phyloP scores from a whole-genome alignment of 257 asterid genomes.

The Apocynum venetum region DNA sequence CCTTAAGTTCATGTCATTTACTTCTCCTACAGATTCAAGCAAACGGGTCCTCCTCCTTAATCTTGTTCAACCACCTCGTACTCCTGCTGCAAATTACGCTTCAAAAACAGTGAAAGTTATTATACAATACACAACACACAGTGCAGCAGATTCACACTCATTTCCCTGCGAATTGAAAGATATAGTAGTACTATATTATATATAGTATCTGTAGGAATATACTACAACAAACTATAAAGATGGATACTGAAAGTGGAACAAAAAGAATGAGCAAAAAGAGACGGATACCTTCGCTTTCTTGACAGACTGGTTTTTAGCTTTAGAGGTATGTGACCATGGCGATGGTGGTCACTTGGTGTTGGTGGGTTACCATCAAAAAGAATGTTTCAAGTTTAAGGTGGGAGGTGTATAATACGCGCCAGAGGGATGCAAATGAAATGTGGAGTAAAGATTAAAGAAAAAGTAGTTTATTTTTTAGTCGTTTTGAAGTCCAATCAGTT shows the following conservation, averaged over 20 bases:
- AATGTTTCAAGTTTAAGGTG: not conserved
- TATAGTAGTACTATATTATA: not conserved
- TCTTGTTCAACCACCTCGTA: conserved; percentile 5
- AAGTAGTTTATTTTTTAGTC: too few species aligned
- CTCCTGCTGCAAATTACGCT: conserved; percentile 4
- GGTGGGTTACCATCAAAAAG: not conserved
- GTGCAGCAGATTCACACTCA: not conserved
- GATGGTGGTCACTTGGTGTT: too few species aligned
- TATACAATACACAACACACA: not conserved
- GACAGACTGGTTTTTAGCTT: not conserved
- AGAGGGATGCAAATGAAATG: not conserved
- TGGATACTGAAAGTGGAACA: not conserved
- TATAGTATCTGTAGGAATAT: not conserved
- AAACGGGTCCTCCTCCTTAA: conserved; percentile 15
- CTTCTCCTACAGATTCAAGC: conserved; percentile 16
- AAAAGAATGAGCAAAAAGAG: not conserved
- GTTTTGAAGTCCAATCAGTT: too few species aligned
- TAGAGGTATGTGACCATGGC: not conserved
- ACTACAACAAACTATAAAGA: not conserved
- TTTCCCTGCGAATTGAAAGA: not conserved
- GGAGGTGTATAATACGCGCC: conserved; percentile 2
- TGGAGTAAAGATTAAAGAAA: too few species aligned
- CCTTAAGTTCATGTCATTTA: conserved; percentile 47
- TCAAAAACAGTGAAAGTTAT: not conserved
- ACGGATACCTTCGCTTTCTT: not conserved